A percentile compares a stretch with the other conserved stretches of the same genome.
Conservation (phyloP, 2,329 filamentous ascomycete genomes). For the Cercospora berteroae region DNA sequence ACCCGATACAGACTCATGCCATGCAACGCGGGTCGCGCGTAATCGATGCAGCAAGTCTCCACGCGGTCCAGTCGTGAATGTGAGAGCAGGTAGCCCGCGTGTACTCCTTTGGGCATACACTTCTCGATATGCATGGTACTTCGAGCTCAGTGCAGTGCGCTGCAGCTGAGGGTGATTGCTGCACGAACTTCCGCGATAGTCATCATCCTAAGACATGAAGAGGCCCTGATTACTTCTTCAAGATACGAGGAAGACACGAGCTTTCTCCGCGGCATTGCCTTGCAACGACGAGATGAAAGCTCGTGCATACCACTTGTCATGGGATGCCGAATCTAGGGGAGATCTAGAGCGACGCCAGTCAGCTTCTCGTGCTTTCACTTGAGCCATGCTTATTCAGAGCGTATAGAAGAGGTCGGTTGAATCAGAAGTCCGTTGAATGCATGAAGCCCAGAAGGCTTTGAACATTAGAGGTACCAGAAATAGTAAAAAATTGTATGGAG, state of each 20-base stretch:
- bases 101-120: background rate
- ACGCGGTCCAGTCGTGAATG: background rate
- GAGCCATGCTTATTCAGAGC: background rate
- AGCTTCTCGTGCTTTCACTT: background rate
- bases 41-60: background rate
- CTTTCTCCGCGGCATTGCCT: conserved; percentile 10
- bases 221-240: background rate
- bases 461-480: conserved; percentile 99
- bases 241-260: background rate
- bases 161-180: background rate
- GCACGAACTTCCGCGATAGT: background rate
- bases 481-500: conserved; percentile 45
- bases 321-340: background rate
- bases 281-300: conserved; percentile 12
- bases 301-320: background rate
- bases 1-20: background rate
- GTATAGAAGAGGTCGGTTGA: background rate
- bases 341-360: background rate
- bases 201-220: background rate
- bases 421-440: conserved; percentile 87
- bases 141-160: background rate
- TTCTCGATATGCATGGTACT: background rate
- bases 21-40: background rate
- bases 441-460: conserved; percentile 63
- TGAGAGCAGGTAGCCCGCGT: background rate